A percentile compares a stretch with the other conserved stretches of the same genome.
Evolutionary conservation across 1,284 basidiomycete genomes (phyloP).

Genomic region (Cystobasidium sp.): DNA sequence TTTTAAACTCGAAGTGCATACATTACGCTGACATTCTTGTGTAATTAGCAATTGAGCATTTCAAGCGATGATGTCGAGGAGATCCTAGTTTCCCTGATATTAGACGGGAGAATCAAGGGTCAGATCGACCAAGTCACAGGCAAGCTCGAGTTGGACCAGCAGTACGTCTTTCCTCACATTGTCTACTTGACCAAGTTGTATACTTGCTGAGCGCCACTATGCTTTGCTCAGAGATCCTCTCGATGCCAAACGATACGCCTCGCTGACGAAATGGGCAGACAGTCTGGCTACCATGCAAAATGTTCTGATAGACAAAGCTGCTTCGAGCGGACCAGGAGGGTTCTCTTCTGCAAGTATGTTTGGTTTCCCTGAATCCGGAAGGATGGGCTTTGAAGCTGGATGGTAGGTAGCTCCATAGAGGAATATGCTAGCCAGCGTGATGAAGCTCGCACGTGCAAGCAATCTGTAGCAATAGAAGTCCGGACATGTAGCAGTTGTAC

Average conservation of each 20-base stretch:
- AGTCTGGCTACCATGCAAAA: conserved; percentile 73
- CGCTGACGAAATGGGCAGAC: conserved; percentile 78
- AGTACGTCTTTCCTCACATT: conserved; percentile 10
- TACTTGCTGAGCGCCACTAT: neutral
- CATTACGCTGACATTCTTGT: neutral
- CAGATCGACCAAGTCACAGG: conserved; percentile 94
- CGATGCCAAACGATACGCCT: conserved; percentile 79
- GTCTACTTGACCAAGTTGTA: neutral
- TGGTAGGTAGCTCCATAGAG: neutral
- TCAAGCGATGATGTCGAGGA: conserved; percentile 86
- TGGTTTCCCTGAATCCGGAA: neutral
- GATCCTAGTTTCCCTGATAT: conserved; percentile 86
- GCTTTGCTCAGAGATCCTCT: conserved; percentile 69
- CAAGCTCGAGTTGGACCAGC: conserved; percentile 80
- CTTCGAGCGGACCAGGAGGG: conserved; percentile 43
- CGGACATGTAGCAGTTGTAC: conserved; percentile 6
- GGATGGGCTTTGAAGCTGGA: conserved; percentile 26
- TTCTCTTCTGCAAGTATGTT: conserved; percentile 9
- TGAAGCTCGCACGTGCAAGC: neutral
- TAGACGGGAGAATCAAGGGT: conserved; percentile 93
- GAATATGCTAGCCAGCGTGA: neutral
- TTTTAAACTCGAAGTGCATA: neutral
- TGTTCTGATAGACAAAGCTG: conserved; percentile 69
- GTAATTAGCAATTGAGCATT: conserved; percentile 83
- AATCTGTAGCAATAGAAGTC: conserved; percentile 22